Evolutionary conservation across 805 yeast species (phyloP).

Genomic region (Candida takata): DNA sequence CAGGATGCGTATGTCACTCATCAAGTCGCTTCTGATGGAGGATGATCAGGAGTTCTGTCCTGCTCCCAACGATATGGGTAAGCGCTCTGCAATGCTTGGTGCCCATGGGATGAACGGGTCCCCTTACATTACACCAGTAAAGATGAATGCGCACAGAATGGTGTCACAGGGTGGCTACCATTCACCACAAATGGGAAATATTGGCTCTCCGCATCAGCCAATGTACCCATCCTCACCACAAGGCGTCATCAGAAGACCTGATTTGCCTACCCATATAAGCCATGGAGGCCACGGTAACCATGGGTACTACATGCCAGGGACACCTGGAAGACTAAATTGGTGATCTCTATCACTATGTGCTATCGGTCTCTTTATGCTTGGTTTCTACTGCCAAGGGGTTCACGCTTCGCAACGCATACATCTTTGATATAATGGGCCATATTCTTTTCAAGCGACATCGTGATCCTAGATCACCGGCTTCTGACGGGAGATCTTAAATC

Average conservation of each 20-base stretch:
- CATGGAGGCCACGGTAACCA: neutral
- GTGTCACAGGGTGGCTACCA: slow-evolving; percentile 10
- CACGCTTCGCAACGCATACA: too few species aligned
- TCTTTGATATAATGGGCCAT: too few species aligned
- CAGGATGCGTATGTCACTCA: slow-evolving; percentile 47
- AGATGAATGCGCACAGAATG: slow-evolving; percentile 10
- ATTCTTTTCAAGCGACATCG: too few species aligned
- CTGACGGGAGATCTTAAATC: too few species aligned
- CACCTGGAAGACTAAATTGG: too few species aligned
- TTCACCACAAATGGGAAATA: slow-evolving; percentile 8
- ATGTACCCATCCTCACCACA: slow-evolving; percentile 14
- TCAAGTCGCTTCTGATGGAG: slow-evolving; percentile 63
- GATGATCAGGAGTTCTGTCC: slow-evolving; percentile 72
- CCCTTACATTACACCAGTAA: slow-evolving; percentile 20
- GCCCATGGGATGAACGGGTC: slow-evolving; percentile 4
- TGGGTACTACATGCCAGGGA: too few species aligned
- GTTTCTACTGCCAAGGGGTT: too few species aligned
- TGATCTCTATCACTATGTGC: too few species aligned
- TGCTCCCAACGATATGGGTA: slow-evolving; percentile 7
- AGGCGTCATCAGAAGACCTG: slow-evolving; percentile 17
- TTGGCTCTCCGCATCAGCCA: slow-evolving; percentile 10
- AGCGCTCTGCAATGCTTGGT: neutral
- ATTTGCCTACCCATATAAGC: too few species aligned
- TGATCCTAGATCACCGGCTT: too few species aligned
- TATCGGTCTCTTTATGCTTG: too few species aligned